Base-by-base conservation (phyloP, 306 rosid species). In the Pyrus betulifolia region DNA sequence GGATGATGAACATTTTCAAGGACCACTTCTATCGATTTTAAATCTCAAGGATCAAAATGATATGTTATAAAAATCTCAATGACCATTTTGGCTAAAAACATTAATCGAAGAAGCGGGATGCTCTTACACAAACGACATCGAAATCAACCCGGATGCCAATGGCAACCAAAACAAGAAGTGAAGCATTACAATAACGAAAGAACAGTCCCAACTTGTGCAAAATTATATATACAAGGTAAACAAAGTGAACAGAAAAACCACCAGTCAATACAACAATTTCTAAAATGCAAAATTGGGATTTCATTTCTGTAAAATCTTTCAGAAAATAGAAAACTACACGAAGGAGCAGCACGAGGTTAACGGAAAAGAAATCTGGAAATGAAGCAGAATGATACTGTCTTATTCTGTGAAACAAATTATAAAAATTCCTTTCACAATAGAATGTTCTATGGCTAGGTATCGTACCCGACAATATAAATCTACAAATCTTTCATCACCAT, bases 401-500 rank as follows among this genome's bases (percentile, higher is more conserved):
- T 82, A 81, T 76, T 82, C 81, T 84, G 80, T 59, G 46, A 78
- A 27, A 61, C 31, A 13, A 27, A 73, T 69, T 46, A 46, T 46
- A 44, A 46, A 22, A 72, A 45, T 71, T 60, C 79, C 72, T 76
- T 85, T 68, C 83, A 81, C 85, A 85, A 74, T 72, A 74, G 74
- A 81, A 76, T 81, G 74, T 82, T 85, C 89, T 88, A 84, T 82
- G 74, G 84, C 89, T 82, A 85, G 75, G 79, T 87, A 83, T 80
- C 19, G 83, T 84, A 77, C 84, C 45, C 76, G 84, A 82, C 82
- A 78, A 67, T 83, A 83, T 72, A 83, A 85, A 90, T 88, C 86
- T 93, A 93, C 96, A 86, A 75, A 74, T 81, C 85, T 85, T 88
- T 86, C 85, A 59, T 79, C 80, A 81, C 78, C 89, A 83, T 81